Base-by-base conservation (phyloP, 2,329 filamentous ascomycete genomes). In the Graphilbum ipis-grandicollis region DNA sequence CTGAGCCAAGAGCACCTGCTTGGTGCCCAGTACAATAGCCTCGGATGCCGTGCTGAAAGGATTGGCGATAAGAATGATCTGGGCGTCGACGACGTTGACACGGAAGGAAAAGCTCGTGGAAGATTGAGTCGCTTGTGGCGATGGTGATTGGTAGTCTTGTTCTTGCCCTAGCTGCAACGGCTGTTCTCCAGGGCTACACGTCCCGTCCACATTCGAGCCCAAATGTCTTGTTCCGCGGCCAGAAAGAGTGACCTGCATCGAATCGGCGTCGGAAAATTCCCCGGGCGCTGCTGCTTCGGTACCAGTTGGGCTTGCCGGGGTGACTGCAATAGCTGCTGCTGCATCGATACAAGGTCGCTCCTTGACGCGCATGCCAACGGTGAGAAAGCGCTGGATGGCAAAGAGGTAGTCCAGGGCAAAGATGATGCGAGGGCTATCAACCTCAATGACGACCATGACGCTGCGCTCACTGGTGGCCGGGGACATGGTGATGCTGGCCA, bases 401-500 rank as follows among this genome's bases (percentile, higher is more conserved):
- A 94, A 93, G 3, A 98, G 60, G 53, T 99, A 96, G 53, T 99
- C 90, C 22, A 99, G 62, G 0, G 92, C 88, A 52, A 99, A 82
- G 40, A 99, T 96, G 38, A 98, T 73, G 3, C 85, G 72, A 2
- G 90, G 90, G 47, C 90, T 98, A 50, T 98, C 90, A 42, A 98
- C 75, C 0, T 86, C 93, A 39, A 94, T 71, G 56, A 98, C 80
- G 2, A 83, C 84, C 49, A 96, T 92, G 39, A 96, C 57, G 52
- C 76, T 82, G 41, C 75, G 74, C n/a, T 30, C 93, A 79, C 25
- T 75, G 63, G 4, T 85, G 85, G 14, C 85, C 82, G 1, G n/a
- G n/a, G 86, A 85, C 56, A 98, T 92, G 0, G 86, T 92, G 4
- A 98, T 63, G 52, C 81, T 94, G 15, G 90, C 90, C 90, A 98